Evolutionary conservation across 2,329 filamentous ascomycete species (phyloP).

Genomic region (Paracamarosporium sp.): DNA sequence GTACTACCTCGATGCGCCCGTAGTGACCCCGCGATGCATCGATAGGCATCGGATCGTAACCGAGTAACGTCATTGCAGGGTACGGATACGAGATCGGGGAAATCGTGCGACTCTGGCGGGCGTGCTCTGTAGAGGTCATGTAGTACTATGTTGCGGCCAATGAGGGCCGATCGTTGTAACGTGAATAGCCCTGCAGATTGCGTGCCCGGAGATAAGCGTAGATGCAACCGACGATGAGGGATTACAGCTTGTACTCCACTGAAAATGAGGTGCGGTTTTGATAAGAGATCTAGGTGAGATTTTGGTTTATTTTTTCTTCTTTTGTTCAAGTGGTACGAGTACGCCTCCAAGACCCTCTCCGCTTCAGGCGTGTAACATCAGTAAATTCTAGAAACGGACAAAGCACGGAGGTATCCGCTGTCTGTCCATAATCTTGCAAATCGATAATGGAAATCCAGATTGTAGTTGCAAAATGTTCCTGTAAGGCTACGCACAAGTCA

Average conservation of each 20-base stretch:
- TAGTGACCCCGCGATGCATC: background rate
- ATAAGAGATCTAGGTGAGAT: background rate
- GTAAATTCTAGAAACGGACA: no score
- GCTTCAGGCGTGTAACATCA: no score
- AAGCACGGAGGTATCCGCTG: no score
- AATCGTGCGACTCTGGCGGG: background rate
- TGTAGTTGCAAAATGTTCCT: background rate
- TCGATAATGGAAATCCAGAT: background rate
- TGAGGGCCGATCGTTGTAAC: constrained; percentile 8
- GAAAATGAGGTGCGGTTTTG: background rate
- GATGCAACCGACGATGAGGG: background rate
- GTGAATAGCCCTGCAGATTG: constrained; percentile 13
- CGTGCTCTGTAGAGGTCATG: background rate
- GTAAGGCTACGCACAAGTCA: constrained; percentile 7
- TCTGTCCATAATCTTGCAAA: no score
- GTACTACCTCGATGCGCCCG: background rate
- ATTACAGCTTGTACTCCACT: background rate
- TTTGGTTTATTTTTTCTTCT: background rate
- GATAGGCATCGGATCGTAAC: background rate
- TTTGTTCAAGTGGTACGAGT: background rate
- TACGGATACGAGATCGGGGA: background rate
- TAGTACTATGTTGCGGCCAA: background rate
- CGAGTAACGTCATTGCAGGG: constrained; percentile 6
- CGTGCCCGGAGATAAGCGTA: constrained; percentile 16
- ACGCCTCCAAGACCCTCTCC: no score